Evolutionary conservation across 2,329 filamentous ascomycete species (phyloP).

Genomic region (Apiospora arundinis): DNA sequence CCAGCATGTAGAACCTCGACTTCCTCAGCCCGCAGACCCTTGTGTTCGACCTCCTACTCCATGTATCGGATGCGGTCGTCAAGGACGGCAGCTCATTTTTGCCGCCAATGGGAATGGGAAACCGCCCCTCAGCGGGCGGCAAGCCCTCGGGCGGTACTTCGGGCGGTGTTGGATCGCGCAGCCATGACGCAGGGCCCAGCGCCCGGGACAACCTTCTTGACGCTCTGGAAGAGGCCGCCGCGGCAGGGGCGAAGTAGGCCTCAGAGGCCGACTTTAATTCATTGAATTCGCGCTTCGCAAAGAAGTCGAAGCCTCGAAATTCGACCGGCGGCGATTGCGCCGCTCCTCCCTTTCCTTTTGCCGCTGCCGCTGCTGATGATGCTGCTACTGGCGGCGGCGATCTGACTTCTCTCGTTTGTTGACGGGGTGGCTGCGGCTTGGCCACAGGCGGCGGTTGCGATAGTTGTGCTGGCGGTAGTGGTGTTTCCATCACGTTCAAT

Average conservation of each 20-base stretch:
- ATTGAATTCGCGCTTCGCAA: conserved; percentile 39
- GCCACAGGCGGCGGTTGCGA: background rate
- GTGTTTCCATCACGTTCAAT: background rate
- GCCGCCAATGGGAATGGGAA: conserved; percentile 24
- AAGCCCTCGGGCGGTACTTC: conserved; percentile 24
- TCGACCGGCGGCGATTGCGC: conserved; percentile 31
- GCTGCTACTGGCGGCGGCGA: conserved; percentile 20
- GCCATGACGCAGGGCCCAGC: conserved; percentile 35
- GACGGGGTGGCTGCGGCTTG: conserved; percentile 3
- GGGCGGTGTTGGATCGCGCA: conserved; percentile 39
- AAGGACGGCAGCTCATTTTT: conserved; percentile 26
- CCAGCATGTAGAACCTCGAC: conserved; percentile 44
- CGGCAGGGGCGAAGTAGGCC: conserved; percentile 34
- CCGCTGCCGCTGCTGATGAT: background rate
- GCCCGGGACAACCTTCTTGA: conserved; percentile 25
- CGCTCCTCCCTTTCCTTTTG: background rate
- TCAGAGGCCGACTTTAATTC: conserved; percentile 36
- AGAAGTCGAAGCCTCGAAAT: conserved; percentile 41
- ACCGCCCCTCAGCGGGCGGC: conserved; percentile 18
- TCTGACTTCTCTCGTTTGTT: conserved; percentile 1
- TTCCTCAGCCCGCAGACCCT: conserved; percentile 39
- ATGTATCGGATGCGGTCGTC: conserved; percentile 9
- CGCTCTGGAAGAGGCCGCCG: conserved; percentile 3
- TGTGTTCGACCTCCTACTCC: conserved; percentile 21
- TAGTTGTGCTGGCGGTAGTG: background rate